Base-by-base conservation (phyloP, 2,329 filamentous ascomycete species). In the Stemphylium lycopersici region DNA sequence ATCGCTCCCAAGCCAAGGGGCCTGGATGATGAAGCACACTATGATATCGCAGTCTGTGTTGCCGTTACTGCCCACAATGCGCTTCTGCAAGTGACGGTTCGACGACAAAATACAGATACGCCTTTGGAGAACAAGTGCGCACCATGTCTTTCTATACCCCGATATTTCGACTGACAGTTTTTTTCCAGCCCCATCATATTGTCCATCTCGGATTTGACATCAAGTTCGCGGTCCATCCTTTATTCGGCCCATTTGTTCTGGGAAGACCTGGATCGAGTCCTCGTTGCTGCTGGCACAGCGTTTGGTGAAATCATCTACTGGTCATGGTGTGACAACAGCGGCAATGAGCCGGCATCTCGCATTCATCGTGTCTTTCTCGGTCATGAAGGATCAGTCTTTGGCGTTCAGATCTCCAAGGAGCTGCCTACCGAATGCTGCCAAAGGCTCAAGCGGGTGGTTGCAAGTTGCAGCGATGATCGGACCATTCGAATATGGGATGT, bases 241-340 rank as follows among this genome's bases (percentile, higher is more conserved):
- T 99, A 96, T 74, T 90, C 91, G 13, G 93, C 92, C 4, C 85
- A 90, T 67, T 75, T 96, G 15, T 77, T 81, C 34, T 90, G 88
- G 82, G 75, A 87, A 6, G 81, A 82, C 6, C 48, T 74, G 5
- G 78, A 80, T 39, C 79, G 80, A 46, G 79, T 96, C 40, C 81
- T 97, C 16, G 84, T 97, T 45, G 91, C 91, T 6, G 90, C 90
- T 3, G 95, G 95, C 1, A 98, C 95, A 0, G 92, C 93, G 1
- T 98, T 98, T 75, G 95, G 95, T 3, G 93, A 98, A 73, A 90
- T 99, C 31, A 81, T 97, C 33, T 84, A 96, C 13, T 98, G 95
- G 95, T 90, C 87, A 61, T 92, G 86, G 63, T 76, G 78, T 41
- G 63, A 82, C n/a, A 58, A 62, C 2, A 24, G 52, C 26, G 41